phyloP scores from a whole-genome alignment of 768 basidiomycete species.

The Chalciporus pseudorubinellus region DNA sequence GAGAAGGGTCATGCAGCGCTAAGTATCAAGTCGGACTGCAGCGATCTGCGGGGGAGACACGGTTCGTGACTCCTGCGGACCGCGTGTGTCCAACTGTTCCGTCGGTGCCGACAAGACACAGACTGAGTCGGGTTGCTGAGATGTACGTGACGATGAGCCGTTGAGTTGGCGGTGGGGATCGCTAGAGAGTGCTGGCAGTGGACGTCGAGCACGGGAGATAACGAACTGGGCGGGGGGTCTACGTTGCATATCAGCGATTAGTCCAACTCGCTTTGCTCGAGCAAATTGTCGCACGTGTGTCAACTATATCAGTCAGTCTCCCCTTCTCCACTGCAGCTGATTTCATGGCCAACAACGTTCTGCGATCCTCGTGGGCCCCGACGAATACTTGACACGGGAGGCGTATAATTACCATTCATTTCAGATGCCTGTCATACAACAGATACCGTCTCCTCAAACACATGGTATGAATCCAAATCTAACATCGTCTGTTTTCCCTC shows the following conservation, averaged over 20 bases:
- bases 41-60: constrained; percentile 24
- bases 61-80: constrained; percentile 23
- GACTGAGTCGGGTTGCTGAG: not conserved
- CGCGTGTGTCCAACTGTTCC: constrained; percentile 17
- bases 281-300: constrained; percentile 15
- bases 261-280: not conserved
- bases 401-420: not conserved
- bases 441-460: not conserved
- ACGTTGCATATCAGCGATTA: not conserved
- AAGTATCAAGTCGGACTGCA: constrained; percentile 10
- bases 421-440: not conserved
- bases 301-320: not conserved
- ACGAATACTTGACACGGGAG: not conserved
- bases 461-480: not conserved
- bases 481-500: not conserved
- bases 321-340: too few relatives aligned
- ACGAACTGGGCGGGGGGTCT: not conserved
- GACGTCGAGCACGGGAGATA: not conserved
- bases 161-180: not conserved
- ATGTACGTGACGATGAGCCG: not conserved
- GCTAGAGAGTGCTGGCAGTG: not conserved
- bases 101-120: constrained; percentile 16
- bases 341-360: too few relatives aligned
- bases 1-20: constrained; percentile 69
- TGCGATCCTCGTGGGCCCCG: constrained; percentile 5